Evolutionary conservation across 805 yeast species (phyloP).

Genomic region (Pichia manshurica): DNA sequence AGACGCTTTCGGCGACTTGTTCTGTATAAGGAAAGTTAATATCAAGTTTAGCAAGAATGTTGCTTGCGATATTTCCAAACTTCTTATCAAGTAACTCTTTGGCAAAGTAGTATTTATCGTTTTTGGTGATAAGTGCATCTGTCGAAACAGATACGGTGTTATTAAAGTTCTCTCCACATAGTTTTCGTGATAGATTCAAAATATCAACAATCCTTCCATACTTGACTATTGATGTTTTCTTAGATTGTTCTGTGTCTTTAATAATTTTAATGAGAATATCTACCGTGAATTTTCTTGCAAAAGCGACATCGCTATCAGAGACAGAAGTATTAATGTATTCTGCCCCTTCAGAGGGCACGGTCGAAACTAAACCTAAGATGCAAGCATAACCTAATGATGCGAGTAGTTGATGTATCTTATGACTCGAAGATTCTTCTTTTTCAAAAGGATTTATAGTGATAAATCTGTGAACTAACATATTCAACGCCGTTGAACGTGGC

Average conservation of each 20-base stretch:
- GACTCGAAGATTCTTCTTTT: conserved; percentile 30
- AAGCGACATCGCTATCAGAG: conserved; percentile 64
- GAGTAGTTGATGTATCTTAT: conserved; percentile 49
- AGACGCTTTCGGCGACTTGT: conserved; percentile 49
- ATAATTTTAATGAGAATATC: conserved; percentile 62
- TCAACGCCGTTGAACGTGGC: conserved; percentile 73
- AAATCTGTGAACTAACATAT: conserved; percentile 70
- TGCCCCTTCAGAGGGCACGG: conserved; percentile 46
- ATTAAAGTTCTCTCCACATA: conserved; percentile 39
- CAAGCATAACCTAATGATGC: conserved; percentile 58
- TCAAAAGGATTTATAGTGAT: conserved; percentile 48
- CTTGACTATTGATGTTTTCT: conserved; percentile 35
- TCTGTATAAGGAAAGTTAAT: conserved; percentile 66
- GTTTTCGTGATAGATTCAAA: conserved; percentile 40
- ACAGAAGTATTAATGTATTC: conserved; percentile 40
- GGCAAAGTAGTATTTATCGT: conserved; percentile 60
- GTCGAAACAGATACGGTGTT: conserved; percentile 31
- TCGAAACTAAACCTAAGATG: conserved; percentile 57
- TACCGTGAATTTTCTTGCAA: conserved; percentile 66
- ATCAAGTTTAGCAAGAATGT: conserved; percentile 60
- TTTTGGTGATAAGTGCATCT: conserved; percentile 43
- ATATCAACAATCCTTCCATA: conserved; percentile 53
- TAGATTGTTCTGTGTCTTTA: conserved; percentile 41
- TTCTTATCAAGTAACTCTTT: conserved; percentile 64
- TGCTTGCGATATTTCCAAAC: conserved; percentile 51